Conservation (phyloP, 441 rosid species). For the Eutrema salsugineum region DNA sequence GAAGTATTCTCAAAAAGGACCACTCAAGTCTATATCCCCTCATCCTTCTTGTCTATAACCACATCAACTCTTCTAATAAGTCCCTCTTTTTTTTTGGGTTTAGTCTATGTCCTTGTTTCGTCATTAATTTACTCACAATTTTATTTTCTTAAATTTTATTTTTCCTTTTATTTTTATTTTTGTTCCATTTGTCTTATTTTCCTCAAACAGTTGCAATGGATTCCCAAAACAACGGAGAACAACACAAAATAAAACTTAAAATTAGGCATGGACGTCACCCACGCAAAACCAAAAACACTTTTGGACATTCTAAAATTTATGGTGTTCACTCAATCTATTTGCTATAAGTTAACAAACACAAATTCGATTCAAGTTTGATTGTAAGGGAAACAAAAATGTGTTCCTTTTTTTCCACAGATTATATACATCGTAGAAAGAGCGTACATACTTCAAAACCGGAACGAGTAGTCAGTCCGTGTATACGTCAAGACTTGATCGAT, state of each 20-base stretch:
- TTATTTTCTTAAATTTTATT: not conserved
- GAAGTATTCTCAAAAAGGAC: constrained; percentile 18
- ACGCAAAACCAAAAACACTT: not conserved
- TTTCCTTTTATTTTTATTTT: not conserved
- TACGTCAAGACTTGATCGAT: not conserved
- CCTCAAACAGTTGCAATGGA: not conserved
- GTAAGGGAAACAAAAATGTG: not conserved
- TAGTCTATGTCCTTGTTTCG: not conserved
- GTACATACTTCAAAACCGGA: not conserved
- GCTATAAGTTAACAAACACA: not conserved
- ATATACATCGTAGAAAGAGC: not conserved
- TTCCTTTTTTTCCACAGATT: not conserved
- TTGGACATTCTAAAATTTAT: not conserved
- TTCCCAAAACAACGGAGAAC: not conserved
- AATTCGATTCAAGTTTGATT: not conserved
- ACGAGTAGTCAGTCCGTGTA: not conserved
- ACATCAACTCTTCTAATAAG: constrained; percentile 4
- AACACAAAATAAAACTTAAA: not conserved
- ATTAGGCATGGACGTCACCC: not conserved
- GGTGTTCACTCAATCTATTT: not conserved
- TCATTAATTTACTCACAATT: not conserved
- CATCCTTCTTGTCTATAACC: constrained; percentile 23
- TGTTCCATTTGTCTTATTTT: not conserved
- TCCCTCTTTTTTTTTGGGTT: not conserved
- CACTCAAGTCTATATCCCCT: constrained; percentile 28